Percentiles rank a stretch among this genome's conserved stretches.
Evolutionary conservation across 2,329 filamentous ascomycete species (phyloP).

Genomic region (Bipolaris sorokiniana): DNA sequence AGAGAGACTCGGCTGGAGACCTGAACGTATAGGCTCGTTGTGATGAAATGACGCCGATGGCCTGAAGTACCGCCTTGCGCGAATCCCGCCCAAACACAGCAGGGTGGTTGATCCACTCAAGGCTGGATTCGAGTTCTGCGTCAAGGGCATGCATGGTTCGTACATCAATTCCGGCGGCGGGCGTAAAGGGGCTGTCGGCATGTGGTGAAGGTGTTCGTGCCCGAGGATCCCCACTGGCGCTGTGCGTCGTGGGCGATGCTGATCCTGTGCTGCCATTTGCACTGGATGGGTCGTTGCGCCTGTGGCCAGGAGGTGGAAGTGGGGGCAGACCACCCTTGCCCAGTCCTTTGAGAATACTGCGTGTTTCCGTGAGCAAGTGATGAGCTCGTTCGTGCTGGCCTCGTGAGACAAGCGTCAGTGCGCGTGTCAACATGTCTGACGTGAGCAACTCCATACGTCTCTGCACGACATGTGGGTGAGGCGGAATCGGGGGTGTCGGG

Average conservation of each 20-base stretch:
- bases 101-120: constrained; percentile 98
- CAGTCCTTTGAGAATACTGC: constrained; percentile 92
- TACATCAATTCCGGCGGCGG: constrained; percentile 77
- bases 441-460: constrained; percentile 96
- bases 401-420: constrained; percentile 85
- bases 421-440: constrained; percentile 95
- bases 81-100: constrained; percentile 93
- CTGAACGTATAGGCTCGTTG: constrained; percentile 94
- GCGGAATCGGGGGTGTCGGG: constrained; percentile 79
- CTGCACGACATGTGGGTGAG: constrained; percentile 93
- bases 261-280: constrained; percentile 48
- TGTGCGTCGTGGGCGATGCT: constrained; percentile 49
- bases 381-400: constrained; percentile 94
- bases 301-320: constrained; percentile 68
- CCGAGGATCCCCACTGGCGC: constrained; percentile 43
- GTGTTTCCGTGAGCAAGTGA: constrained; percentile 88
- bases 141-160: constrained; percentile 85
- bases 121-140: constrained; percentile 82
- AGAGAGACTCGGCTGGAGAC: constrained; percentile 85
- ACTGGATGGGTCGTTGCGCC: constrained; percentile 48
- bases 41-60: constrained; percentile 94
- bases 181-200: constrained; percentile 59
- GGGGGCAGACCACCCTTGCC: constrained; percentile 94
- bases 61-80: constrained; percentile 92
- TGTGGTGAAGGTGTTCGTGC: constrained; percentile 48